These are phyloP conservation scores for Coemansia sp. DNA, from an alignment of 192 early-diverging fungal genomes.

Conservation along the genomic window DNA sequence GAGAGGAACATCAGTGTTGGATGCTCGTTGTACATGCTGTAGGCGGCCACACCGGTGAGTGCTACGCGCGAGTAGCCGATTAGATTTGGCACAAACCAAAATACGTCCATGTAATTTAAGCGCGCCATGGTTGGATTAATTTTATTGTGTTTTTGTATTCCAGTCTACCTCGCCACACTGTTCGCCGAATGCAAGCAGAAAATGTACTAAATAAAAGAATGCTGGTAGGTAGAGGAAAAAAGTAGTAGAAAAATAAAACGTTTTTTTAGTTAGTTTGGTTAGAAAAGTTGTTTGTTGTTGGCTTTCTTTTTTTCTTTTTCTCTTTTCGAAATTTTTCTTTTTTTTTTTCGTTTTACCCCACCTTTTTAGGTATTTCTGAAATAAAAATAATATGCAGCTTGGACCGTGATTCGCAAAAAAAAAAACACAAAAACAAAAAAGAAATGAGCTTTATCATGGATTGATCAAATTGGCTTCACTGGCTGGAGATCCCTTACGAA, in stretches of 20 bases:
- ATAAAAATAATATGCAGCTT: neutral
- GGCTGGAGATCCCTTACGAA: constrained; percentile 27
- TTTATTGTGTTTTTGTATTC: constrained; percentile 71
- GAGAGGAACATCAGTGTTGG: constrained; percentile 73
- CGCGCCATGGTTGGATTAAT: constrained; percentile 64
- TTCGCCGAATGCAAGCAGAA: no score
- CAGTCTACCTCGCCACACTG: neutral
- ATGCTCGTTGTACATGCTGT: constrained; percentile 70
- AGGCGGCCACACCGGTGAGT: constrained; percentile 71
- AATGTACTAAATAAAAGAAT: neutral
- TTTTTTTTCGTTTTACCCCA: neutral
- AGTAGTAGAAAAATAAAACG: neutral
- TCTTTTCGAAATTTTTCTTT: neutral
- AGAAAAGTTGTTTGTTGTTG: neutral
- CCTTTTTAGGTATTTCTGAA: neutral
- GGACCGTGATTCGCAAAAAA: neutral
- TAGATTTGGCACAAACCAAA: constrained; percentile 50
- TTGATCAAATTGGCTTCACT: constrained; percentile 25
- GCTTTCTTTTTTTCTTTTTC: neutral
- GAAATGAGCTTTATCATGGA: constrained; percentile 3
- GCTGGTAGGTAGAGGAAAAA: neutral
- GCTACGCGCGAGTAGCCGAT: constrained; percentile 86
- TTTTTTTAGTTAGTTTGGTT: no score
- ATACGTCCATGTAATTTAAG: constrained; percentile 31
- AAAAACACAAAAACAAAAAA: neutral